Evolutionary conservation across 345 rosid genomes (phyloP).

Genomic region (Gossypium thurberi): DNA sequence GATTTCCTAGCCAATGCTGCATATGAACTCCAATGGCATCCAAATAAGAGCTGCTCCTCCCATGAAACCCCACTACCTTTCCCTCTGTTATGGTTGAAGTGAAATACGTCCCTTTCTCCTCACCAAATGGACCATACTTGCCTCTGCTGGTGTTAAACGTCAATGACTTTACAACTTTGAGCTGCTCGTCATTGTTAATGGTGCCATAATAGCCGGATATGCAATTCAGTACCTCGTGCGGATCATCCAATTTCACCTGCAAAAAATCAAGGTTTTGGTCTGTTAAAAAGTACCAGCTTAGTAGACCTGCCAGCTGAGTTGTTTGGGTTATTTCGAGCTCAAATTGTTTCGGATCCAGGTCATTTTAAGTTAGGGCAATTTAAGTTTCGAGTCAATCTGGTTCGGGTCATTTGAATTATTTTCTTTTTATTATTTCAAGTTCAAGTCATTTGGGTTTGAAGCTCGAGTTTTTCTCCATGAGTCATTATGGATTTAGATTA

Average conservation of each 20-base stretch:
- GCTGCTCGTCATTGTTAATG: constrained; percentile 34
- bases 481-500: no score
- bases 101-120: constrained; percentile 75
- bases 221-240: constrained; percentile 64
- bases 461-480: no score
- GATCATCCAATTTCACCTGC: constrained; percentile 68
- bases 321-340: no score
- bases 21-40: constrained; percentile 87
- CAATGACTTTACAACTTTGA: constrained; percentile 52
- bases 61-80: constrained; percentile 86
- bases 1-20: constrained; percentile 86
- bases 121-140: constrained; percentile 81
- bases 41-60: constrained; percentile 60
- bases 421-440: no score
- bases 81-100: constrained; percentile 77
- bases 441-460: no score
- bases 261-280: background rate
- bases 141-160: constrained; percentile 71
- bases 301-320: no score
- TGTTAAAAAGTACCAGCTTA: no score
- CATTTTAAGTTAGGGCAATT: no score
- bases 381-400: no score
- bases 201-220: constrained; percentile 67
- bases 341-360: no score
- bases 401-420: no score